phyloP scores from a whole-genome alignment of 2,329 filamentous ascomycete species.

The Ceratocystiopsis minuta region DNA sequence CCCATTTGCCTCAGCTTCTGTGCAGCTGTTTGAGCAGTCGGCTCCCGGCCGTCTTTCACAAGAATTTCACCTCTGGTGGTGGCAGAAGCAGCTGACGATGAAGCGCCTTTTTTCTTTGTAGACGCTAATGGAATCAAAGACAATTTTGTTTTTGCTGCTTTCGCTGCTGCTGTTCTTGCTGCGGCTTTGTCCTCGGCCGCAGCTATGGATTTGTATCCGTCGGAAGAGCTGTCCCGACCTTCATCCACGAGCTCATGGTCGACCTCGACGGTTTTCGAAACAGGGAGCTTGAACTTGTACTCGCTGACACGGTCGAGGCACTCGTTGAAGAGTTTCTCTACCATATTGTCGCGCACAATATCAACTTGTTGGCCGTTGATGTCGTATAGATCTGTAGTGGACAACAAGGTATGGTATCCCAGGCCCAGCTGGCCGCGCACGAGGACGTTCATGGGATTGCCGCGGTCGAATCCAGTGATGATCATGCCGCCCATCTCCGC shows the following conservation, averaged over 20 bases:
- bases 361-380: slow-evolving; percentile 62
- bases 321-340: slow-evolving; percentile 88
- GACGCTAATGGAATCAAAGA: too few species aligned
- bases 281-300: slow-evolving; percentile 63
- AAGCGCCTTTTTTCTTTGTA: too few species aligned
- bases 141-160: too few species aligned
- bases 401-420: slow-evolving; percentile 63
- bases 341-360: slow-evolving; percentile 56
- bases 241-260: slow-evolving; percentile 67
- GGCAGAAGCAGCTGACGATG: too few species aligned
- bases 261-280: slow-evolving; percentile 58
- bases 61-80: too few species aligned
- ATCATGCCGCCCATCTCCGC: slow-evolving; percentile 98
- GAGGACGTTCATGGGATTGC: slow-evolving; percentile 83
- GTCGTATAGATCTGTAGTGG: slow-evolving; percentile 70
- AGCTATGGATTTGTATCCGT: slow-evolving; percentile 34
- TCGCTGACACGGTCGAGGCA: slow-evolving; percentile 80
- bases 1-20: slow-evolving; percentile 66
- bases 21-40: slow-evolving; percentile 29
- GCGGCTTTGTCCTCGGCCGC: slow-evolving; percentile 45
- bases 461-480: slow-evolving; percentile 88
- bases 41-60: too few species aligned
- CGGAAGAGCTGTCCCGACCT: slow-evolving; percentile 57
- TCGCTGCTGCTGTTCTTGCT: slow-evolving; percentile 12
- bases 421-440: slow-evolving; percentile 80